Evolutionary conservation across 116 monocot genomes (phyloP).

Genomic region (Papilionanthe hybrid): DNA sequence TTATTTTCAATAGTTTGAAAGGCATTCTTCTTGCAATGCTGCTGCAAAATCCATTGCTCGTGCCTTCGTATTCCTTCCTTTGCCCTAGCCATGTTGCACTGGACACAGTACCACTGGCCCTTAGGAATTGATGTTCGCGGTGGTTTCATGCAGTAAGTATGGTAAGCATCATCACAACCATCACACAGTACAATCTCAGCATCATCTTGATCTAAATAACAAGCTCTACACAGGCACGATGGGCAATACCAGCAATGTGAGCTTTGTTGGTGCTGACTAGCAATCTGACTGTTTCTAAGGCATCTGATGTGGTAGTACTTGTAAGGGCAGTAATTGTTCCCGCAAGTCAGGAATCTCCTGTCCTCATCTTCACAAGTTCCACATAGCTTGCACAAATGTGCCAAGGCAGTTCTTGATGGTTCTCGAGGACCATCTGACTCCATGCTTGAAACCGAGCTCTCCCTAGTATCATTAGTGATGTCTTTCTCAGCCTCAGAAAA

Average conservation of each 20-base stretch:
- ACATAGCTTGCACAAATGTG: constrained; percentile 66
- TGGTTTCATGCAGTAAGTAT: constrained; percentile 92
- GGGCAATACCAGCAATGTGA: constrained; percentile 91
- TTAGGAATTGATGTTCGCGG: constrained; percentile 54
- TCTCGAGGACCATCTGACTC: constrained; percentile 37
- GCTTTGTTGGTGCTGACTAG: constrained; percentile 32
- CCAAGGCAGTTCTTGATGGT: constrained; percentile 38
- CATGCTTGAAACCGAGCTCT: constrained; percentile 52
- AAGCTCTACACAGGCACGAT: constrained; percentile 85
- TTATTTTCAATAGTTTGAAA: constrained; percentile 13
- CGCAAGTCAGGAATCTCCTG: constrained; percentile 70
- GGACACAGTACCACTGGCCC: constrained; percentile 75
- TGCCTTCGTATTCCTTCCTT: constrained; percentile 65
- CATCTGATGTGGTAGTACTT: constrained; percentile 86
- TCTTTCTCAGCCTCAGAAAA: constrained; percentile 23
- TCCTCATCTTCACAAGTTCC: constrained; percentile 72
- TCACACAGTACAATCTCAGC: constrained; percentile 78
- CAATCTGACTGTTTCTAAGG: constrained; percentile 60
- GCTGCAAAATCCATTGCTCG: constrained; percentile 48
- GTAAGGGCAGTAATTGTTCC: constrained; percentile 60
- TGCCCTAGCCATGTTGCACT: constrained; percentile 49
- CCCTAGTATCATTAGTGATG: constrained; percentile 27
- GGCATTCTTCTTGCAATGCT: constrained; percentile 39
- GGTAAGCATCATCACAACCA: constrained; percentile 87
- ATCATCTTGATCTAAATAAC: constrained; percentile 70